phyloP scores from a whole-genome alignment of 2,329 filamentous ascomycete species.

The Clarireedia hainanense region DNA sequence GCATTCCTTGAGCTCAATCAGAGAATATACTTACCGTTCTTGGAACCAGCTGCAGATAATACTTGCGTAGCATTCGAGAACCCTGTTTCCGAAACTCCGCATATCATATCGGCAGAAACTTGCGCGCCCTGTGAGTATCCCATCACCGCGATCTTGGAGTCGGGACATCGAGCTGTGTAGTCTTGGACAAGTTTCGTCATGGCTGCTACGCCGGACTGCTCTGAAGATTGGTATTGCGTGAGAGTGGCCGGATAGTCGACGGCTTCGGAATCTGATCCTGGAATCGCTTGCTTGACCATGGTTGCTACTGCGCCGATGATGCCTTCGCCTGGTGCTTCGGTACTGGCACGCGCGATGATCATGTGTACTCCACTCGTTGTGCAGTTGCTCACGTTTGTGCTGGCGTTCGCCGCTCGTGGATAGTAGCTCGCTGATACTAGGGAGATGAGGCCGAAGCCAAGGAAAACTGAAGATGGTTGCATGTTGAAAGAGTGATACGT shows the following conservation, averaged over 20 bases:
- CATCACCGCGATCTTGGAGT: conserved; percentile 24
- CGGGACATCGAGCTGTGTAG: conserved; percentile 27
- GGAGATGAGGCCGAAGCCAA: not conserved
- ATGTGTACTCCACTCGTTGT: conserved; percentile 22
- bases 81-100: conserved; percentile 11
- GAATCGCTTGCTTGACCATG: conserved; percentile 25
- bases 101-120: conserved; percentile 26
- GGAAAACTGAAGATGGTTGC: not conserved
- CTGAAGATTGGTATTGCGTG: conserved; percentile 23
- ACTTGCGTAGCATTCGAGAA: conserved; percentile 8
- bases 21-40: not conserved
- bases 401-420: not conserved
- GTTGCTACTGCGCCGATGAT: conserved; percentile 28
- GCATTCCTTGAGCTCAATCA: too few species aligned
- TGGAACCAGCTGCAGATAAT: not conserved
- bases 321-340: conserved; percentile 30
- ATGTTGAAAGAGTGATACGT: not conserved
- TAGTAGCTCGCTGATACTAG: not conserved
- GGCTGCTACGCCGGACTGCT: conserved; percentile 27
- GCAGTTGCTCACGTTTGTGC: not conserved
- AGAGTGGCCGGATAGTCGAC: conserved; percentile 30
- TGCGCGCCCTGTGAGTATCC: conserved; percentile 23
- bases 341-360: conserved; percentile 31
- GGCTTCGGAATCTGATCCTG: conserved; percentile 28
- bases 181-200: conserved; percentile 26